Base-by-base conservation (phyloP, 768 basidiomycete species). In the Amanita muscaria region DNA sequence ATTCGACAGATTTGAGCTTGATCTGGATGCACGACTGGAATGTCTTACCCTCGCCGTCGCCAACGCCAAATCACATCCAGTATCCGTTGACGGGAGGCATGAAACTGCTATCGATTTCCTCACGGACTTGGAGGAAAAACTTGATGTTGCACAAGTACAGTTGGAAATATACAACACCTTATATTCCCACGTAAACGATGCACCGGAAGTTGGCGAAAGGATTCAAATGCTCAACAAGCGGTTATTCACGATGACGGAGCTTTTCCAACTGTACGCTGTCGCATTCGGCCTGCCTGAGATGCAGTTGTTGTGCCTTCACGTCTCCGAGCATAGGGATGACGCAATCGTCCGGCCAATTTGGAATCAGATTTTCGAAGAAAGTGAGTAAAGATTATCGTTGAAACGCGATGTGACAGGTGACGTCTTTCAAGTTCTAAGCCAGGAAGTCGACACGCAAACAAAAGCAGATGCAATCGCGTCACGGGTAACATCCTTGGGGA, bases 121-220 rank as follows among this genome's bases (percentile, higher is more conserved):
- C n/a, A 89, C 85, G 0, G 85, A 88, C 53, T 70, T 96, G 15
- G 93, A 97, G 67, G 96, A 99, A 63, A 91, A 92, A 59, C 75
- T 97, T 10, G 96, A 99, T 34, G 96, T 99, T 19, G 88, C 92
- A 5, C 87, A 94, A 64, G 90, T 98, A 7, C 96, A 99, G 58
- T 67, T 93, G n/a, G 94, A 97, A 61, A 75, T 96, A 37, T 87
- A 80, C 55, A 76, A 86, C 51, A 66, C 69, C 9, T 69, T 90
- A 12, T 58, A 69, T 5, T 77, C 81, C 14, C 81, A 79, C 49
- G 64, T 76, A 22, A 66, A 73, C 48, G 77, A 83, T 48, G 74
- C 75, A 10, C 74, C 70, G 2, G 79, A 77, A 51, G 74, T 79
- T 44, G 77, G 81, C 31, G 73, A 76, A 46, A 74, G 77, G 52